Conservation (phyloP, 176 grass and related monocot genomes). For the Triticum monococcum region DNA sequence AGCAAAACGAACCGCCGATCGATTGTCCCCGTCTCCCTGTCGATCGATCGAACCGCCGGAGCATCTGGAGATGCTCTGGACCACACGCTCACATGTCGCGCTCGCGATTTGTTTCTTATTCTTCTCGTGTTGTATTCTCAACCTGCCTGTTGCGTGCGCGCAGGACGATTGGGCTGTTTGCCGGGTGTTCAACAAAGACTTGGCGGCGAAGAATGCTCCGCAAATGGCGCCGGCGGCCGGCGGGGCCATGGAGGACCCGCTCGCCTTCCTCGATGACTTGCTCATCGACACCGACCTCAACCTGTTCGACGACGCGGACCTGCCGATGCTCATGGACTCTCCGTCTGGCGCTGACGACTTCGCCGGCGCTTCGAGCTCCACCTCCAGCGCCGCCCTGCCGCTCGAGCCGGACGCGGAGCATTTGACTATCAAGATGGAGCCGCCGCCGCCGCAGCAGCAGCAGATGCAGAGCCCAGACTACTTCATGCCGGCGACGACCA, state of each 20-base stretch:
- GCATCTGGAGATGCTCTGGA: background rate
- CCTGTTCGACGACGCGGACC: background rate
- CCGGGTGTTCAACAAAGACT: constrained; percentile 63
- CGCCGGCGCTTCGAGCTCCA: background rate
- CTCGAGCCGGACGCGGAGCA: background rate
- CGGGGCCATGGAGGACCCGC: background rate
- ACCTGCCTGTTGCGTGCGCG: constrained; percentile 25
- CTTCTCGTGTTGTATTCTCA: constrained; percentile 6
- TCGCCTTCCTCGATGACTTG: background rate
- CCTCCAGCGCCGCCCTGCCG: background rate
- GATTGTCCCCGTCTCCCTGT: background rate
- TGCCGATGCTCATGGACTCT: constrained; percentile 55
- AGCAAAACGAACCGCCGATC: too few species aligned
- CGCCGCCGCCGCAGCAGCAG: background rate
- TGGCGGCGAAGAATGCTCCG: constrained; percentile 32
- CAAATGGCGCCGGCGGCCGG: background rate
- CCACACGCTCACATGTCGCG: constrained; percentile 26
- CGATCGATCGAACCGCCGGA: background rate
- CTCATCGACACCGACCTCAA: background rate
- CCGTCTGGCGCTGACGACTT: constrained; percentile 11
- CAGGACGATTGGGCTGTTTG: constrained; percentile 93
- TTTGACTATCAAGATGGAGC: constrained; percentile 27
- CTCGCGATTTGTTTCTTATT: background rate
- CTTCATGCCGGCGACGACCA: background rate
- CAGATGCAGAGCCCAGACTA: background rate